These are phyloP conservation scores for Phlyctochytrium arcticum DNA, from an alignment of 192 early-diverging fungal genomes.

Conservation along the genomic window DNA sequence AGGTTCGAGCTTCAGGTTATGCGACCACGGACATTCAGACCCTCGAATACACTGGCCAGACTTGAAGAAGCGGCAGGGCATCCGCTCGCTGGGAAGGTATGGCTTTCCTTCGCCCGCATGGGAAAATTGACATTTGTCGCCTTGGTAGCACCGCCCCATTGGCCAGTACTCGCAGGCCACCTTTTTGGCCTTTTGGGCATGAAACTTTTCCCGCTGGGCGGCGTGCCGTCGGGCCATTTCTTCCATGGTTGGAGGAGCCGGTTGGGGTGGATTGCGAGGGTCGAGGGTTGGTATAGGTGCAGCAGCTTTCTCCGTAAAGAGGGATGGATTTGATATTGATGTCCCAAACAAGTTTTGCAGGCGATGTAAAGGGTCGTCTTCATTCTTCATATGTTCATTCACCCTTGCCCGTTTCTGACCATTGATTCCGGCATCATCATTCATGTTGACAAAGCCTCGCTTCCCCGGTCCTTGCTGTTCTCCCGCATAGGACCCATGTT, in stretches of 20 bases:
- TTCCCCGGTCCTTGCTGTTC: too few species aligned
- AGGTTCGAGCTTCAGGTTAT: conserved; percentile 23
- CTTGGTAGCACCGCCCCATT: neutral
- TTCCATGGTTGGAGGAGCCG: too few species aligned
- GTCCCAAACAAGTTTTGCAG: neutral
- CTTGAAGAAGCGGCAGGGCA: conserved; percentile 26
- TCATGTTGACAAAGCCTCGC: too few species aligned
- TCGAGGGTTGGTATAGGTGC: too few species aligned
- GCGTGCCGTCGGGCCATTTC: neutral
- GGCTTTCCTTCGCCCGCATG: conserved; percentile 20
- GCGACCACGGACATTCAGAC: conserved; percentile 16
- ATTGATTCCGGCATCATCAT: too few species aligned
- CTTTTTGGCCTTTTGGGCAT: conserved; percentile 1
- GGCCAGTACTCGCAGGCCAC: conserved; percentile 20
- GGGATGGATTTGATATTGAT: neutral
- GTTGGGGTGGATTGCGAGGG: too few species aligned
- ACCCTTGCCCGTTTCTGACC: too few species aligned
- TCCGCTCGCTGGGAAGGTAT: neutral
- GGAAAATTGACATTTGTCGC: conserved; percentile 14
- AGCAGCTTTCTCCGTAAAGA: neutral
- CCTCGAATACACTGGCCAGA: conserved; percentile 20
- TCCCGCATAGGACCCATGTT: too few species aligned
- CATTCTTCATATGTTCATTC: too few species aligned
- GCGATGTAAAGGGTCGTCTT: too few species aligned
- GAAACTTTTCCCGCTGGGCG: neutral